phyloP scores from a whole-genome alignment of 2,329 filamentous ascomycete species.

The Phialophora tarda region DNA sequence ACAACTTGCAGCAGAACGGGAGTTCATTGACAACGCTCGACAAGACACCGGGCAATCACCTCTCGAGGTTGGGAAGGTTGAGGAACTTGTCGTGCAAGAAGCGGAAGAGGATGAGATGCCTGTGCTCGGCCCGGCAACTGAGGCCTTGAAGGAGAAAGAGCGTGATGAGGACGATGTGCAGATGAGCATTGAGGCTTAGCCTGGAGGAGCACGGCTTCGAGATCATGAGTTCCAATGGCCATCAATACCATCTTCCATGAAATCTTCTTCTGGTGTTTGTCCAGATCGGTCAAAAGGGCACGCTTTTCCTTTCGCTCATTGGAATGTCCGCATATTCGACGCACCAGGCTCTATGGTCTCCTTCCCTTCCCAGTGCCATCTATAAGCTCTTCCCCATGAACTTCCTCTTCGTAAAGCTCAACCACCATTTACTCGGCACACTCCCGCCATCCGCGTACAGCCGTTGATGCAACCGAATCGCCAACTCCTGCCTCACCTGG shows the following conservation, averaged over 20 bases:
- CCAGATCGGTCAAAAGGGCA: background rate
- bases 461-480: constrained; percentile 77
- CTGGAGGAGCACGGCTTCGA: background rate
- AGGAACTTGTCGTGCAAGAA: background rate
- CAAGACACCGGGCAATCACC: constrained; percentile 27
- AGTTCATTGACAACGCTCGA: background rate
- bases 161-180: constrained; percentile 11
- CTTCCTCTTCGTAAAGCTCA: constrained; percentile 98
- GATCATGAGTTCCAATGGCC: background rate
- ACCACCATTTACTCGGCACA: constrained; percentile 85
- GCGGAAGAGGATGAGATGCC: constrained; percentile 1
- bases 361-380: constrained; percentile 8
- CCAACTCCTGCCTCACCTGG: constrained; percentile 92
- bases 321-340: background rate
- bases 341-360: background rate
- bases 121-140: constrained; percentile 1
- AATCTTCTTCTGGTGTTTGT: background rate
- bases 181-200: constrained; percentile 13
- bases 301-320: background rate
- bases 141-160: constrained; percentile 12
- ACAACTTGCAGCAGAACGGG: background rate
- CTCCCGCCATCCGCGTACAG: constrained; percentile 76
- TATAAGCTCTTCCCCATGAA: constrained; percentile 96
- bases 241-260: background rate
- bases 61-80: constrained; percentile 33